Evolutionary conservation across 2,329 filamentous ascomycete genomes (phyloP).

Genomic region (Colletotrichum phormii): DNA sequence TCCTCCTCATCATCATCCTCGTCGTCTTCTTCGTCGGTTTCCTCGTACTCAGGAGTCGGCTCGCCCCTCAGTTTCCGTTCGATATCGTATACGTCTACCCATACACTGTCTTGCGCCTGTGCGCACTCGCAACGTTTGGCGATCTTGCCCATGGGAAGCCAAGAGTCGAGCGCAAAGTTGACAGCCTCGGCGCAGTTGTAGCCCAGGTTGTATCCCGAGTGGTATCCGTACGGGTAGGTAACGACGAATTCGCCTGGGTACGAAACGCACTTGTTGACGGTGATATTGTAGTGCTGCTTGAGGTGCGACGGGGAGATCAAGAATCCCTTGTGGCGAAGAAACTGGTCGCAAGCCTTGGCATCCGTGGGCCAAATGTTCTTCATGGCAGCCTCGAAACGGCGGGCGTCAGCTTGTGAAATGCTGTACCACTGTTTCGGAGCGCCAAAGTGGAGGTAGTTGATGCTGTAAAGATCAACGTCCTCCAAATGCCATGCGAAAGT

Average conservation of each 20-base stretch:
- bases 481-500: constrained; percentile 99
- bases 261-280: constrained; percentile 94
- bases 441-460: constrained; percentile 99
- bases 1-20: constrained; percentile 74
- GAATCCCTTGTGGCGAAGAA: constrained; percentile 97
- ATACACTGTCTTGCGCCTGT: constrained; percentile 94
- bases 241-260: constrained; percentile 98
- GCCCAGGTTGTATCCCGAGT: constrained; percentile 96
- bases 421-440: constrained; percentile 99
- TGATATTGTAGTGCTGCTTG: constrained; percentile 90
- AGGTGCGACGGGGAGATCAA: constrained; percentile 92
- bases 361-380: constrained; percentile 94
- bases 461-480: constrained; percentile 98
- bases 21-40: constrained; percentile 77
- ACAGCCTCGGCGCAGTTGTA: constrained; percentile 99
- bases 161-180: constrained; percentile 96
- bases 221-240: constrained; percentile 97
- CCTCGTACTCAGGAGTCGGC: constrained; percentile 85
- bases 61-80: constrained; percentile 94
- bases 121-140: constrained; percentile 98
- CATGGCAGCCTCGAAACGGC: constrained; percentile 95
- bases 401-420: constrained; percentile 94
- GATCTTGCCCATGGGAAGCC: constrained; percentile 94
- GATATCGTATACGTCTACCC: constrained; percentile 97
- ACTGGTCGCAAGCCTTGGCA: constrained; percentile 95